Evolutionary conservation across 2,329 filamentous ascomycete genomes (phyloP).

Genomic region (Dactylonectria estremocensis): DNA sequence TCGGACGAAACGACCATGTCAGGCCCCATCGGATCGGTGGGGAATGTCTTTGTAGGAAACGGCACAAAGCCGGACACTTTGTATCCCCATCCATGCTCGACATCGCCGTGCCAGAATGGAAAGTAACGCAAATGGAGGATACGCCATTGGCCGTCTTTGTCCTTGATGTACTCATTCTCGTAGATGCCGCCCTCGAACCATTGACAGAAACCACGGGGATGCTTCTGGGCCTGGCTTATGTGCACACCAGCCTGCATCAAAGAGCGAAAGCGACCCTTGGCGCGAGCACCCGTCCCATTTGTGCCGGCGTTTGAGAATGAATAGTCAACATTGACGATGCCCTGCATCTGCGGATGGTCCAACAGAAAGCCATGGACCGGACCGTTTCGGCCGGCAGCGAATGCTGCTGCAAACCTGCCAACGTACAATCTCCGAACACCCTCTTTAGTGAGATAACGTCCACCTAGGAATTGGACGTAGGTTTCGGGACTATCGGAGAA

Average conservation of each 20-base stretch:
- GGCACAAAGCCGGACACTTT: conserved; percentile 28
- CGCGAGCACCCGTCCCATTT: neutral
- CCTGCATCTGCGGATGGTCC: conserved; percentile 28
- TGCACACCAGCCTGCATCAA: conserved; percentile 29
- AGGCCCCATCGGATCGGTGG: conserved; percentile 2
- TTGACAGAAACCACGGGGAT: conserved; percentile 24
- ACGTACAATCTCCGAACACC: conserved; percentile 22
- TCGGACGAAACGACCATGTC: neutral
- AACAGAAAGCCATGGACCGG: conserved; percentile 25
- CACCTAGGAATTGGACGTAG: conserved; percentile 24
- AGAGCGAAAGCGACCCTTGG: conserved; percentile 25
- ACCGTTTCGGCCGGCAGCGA: conserved; percentile 14
- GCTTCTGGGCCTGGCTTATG: conserved; percentile 23
- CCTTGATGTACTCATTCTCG: conserved; percentile 32
- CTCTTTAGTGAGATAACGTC: conserved; percentile 14
- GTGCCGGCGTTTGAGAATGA: neutral
- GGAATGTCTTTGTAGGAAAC: conserved; percentile 23
- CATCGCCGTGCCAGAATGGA: conserved; percentile 30
- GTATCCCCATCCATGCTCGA: conserved; percentile 25
- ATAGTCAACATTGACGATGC: conserved; percentile 24
- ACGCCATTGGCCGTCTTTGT: conserved; percentile 20
- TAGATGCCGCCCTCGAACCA: conserved; percentile 34
- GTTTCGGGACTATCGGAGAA: conserved; percentile 23
- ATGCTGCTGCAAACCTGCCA: conserved; percentile 15
- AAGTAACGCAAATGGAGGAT: conserved; percentile 26